These are phyloP conservation scores for Epichloe gansuensis DNA, from an alignment of 2,329 filamentous ascomycete species.

Conservation along the genomic window DNA sequence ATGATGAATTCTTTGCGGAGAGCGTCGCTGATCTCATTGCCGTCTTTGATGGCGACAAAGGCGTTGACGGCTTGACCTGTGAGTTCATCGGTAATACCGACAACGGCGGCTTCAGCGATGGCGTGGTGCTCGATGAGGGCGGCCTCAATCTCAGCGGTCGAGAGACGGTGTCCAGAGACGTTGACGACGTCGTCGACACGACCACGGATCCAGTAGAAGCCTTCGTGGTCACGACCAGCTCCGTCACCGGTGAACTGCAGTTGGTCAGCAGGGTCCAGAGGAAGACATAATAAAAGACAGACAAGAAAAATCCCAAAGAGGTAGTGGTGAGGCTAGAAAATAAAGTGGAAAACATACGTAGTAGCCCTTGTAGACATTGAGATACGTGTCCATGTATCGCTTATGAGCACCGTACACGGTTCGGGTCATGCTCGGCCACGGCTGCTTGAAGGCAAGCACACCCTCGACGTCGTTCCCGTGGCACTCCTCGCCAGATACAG, in stretches of 20 bases:
- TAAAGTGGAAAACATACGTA: slow-evolving; percentile 55
- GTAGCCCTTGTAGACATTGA: slow-evolving; percentile 96
- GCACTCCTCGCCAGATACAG: slow-evolving; percentile 85
- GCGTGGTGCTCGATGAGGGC: slow-evolving; percentile 83
- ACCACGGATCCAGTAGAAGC: slow-evolving; percentile 99
- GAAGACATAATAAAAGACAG: background rate
- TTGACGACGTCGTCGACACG: slow-evolving; percentile 98
- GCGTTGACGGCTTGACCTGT: slow-evolving; percentile 96
- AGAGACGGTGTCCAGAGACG: slow-evolving; percentile 89
- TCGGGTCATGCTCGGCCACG: slow-evolving; percentile 97
- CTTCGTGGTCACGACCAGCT: slow-evolving; percentile 89
- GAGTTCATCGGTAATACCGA: slow-evolving; percentile 84
- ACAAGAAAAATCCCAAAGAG: background rate
- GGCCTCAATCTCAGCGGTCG: slow-evolving; percentile 95
- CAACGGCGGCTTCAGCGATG: slow-evolving; percentile 89
- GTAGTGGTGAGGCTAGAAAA: too few relatives aligned
- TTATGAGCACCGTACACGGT: slow-evolving; percentile 97
- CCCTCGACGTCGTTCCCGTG: slow-evolving; percentile 94
- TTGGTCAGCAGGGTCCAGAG: background rate
- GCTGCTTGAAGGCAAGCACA: slow-evolving; percentile 90
- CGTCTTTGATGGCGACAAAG: slow-evolving; percentile 86
- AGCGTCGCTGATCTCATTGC: slow-evolving; percentile 60
- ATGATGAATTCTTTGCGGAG: slow-evolving; percentile 87
- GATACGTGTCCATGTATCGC: slow-evolving; percentile 96
- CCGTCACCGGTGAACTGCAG: slow-evolving; percentile 78